Evolutionary conservation across 1,284 basidiomycete species (phyloP).

Genomic region (Lentinula novae-zelandiae): DNA sequence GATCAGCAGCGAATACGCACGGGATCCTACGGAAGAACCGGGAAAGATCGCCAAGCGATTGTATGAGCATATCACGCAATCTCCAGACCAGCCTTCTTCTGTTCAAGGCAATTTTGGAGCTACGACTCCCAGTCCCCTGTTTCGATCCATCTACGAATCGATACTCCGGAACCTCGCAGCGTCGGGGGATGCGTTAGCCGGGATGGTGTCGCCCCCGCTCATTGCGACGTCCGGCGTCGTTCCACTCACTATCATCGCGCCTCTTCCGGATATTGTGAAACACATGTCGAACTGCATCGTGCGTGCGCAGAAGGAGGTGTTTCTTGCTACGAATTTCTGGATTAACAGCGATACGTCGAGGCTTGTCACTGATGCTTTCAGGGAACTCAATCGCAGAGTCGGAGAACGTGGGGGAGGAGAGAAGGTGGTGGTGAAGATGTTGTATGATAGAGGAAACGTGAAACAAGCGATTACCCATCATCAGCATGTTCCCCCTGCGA

Average conservation of each 20-base stretch:
- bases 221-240: conserved; percentile 55
- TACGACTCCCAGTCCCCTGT: conserved; percentile 42
- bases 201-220: conserved; percentile 53
- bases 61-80: conserved; percentile 1
- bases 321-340: conserved; percentile 61
- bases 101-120: conserved; percentile 39
- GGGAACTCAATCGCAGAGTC: conserved; percentile 48
- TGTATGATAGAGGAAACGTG: conserved; percentile 63
- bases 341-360: conserved; percentile 29
- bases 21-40: conserved; percentile 14
- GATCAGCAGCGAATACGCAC: conserved; percentile 17
- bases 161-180: conserved; percentile 41
- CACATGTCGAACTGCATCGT: conserved; percentile 55
- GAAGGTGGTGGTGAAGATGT: conserved; percentile 57
- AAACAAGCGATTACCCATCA: conserved; percentile 58
- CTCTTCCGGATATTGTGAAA: conserved; percentile 61
- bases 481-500: conserved; percentile 43
- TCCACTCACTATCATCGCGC: conserved; percentile 47
- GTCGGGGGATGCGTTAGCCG: conserved; percentile 45
- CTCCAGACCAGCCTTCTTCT: no score
- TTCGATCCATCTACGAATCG: conserved; percentile 51
- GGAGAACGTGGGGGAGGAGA: conserved; percentile 33
- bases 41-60: conserved; percentile 18
- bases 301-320: conserved; percentile 54
- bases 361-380: conserved; percentile 50